These are phyloP conservation scores for Salvia rosmarinus DNA, from an alignment of 257 asterid genomes.

Conservation along the genomic window DNA sequence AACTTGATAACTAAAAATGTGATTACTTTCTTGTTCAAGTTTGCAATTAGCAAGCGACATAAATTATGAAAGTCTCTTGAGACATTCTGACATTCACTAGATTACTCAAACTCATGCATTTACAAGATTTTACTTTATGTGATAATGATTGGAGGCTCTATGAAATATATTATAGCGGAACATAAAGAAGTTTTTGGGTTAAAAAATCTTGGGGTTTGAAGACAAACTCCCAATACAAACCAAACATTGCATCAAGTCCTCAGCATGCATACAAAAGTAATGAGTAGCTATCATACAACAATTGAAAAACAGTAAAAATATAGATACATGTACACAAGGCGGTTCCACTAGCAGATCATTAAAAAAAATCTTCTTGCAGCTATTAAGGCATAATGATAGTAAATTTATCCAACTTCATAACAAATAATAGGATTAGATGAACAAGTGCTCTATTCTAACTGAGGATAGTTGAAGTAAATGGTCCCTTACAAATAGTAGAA, in stretches of 20 bases:
- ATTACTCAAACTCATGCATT: background rate
- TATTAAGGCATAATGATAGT: background rate
- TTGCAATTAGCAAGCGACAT: background rate
- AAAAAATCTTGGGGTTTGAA: background rate
- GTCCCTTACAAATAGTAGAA: background rate
- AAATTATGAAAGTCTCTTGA: slow-evolving; percentile 17
- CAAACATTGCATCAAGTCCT: slow-evolving; percentile 6
- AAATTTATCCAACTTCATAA: slow-evolving; percentile 18
- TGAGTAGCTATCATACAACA: background rate
- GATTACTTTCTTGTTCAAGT: slow-evolving; percentile 14
- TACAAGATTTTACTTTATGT: background rate
- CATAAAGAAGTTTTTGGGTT: slow-evolving; percentile 18
- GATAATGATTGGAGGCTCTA: background rate
- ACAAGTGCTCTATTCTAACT: background rate
- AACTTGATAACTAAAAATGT: too few species aligned
- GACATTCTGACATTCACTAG: background rate
- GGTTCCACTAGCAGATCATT: background rate
- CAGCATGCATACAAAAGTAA: background rate
- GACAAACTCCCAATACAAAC: background rate
- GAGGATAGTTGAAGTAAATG: background rate
- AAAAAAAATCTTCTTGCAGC: background rate
- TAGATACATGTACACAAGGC: background rate
- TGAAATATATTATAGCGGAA: background rate
- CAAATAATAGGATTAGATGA: background rate
- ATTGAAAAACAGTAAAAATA: background rate